Evolutionary conservation across 2,329 filamentous ascomycete genomes (phyloP).

Genomic region (Bipolaris oryzae): DNA sequence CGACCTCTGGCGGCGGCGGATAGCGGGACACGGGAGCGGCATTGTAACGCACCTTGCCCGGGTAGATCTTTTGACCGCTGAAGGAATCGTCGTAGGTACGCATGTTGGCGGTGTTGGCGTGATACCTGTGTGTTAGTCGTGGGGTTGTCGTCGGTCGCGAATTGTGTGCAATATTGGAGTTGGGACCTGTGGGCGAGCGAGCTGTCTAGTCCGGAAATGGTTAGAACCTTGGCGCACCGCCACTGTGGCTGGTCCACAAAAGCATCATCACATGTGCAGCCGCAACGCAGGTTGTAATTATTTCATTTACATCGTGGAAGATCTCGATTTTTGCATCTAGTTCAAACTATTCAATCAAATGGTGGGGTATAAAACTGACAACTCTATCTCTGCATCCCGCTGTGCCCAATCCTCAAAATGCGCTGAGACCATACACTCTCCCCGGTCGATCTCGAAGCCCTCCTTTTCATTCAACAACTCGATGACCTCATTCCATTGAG

Average conservation of each 20-base stretch:
- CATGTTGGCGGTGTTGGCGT: constrained; percentile 64
- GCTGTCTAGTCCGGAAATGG: constrained; percentile 16
- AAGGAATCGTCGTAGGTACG: constrained; percentile 80
- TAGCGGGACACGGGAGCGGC: constrained; percentile 14
- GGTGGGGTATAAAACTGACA: no score
- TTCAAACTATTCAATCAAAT: no score
- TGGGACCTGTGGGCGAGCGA: constrained; percentile 27
- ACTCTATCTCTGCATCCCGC: neutral
- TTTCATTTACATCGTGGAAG: neutral
- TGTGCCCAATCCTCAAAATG: no score
- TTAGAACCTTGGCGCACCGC: constrained; percentile 19
- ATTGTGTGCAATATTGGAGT: constrained; percentile 35
- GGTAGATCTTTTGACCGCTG: constrained; percentile 80
- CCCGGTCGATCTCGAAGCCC: neutral
- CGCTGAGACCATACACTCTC: no score
- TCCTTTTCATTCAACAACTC: neutral
- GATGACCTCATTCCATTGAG: neutral
- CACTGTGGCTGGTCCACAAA: constrained; percentile 12
- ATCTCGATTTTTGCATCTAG: no score
- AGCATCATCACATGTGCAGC: neutral
- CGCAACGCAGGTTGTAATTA: neutral
- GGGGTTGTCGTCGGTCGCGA: constrained; percentile 42
- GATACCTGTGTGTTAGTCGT: constrained; percentile 48
- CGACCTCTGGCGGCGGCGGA: constrained; percentile 27
- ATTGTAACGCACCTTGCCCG: constrained; percentile 70